A percentile compares a stretch with the other conserved stretches of the same genome.
Conservation (phyloP, 495 filamentous ascomycete genomes). For the Bryoglossum gracile region DNA sequence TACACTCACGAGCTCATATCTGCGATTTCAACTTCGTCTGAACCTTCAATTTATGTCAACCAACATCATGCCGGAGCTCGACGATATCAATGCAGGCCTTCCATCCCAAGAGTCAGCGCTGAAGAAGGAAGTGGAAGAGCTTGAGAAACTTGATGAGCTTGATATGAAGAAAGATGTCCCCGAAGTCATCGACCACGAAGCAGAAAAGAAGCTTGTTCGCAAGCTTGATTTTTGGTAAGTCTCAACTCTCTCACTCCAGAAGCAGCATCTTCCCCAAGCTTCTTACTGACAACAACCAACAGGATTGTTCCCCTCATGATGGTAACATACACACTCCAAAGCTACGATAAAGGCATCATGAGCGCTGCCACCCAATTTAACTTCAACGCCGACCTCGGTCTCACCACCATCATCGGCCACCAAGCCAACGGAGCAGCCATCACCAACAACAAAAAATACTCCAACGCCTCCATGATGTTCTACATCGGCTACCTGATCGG, state of each 20-base stretch:
- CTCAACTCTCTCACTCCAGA: not conserved
- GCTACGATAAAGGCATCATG: conserved; percentile 51
- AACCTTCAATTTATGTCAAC: not conserved
- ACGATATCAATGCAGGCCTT: conserved; percentile 6
- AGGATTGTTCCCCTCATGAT: conserved; percentile 42
- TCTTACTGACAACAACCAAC: not conserved
- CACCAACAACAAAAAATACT: conserved; percentile 32
- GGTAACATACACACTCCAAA: conserved; percentile 46
- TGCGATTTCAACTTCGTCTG: not conserved
- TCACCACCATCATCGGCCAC: conserved; percentile 43
- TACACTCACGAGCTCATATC: not conserved
- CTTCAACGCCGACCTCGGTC: conserved; percentile 60
- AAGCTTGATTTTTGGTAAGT: conserved; percentile 40
- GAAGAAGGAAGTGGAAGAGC: conserved; percentile 29
- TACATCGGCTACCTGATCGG: conserved; percentile 33
- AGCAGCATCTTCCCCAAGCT: no score
- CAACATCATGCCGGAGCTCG: conserved; percentile 6
- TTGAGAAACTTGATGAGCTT: conserved; percentile 40
- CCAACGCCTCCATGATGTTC: conserved; percentile 41
- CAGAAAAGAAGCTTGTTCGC: conserved; percentile 32
- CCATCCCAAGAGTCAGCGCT: conserved; percentile 13
- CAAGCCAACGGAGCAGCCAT: conserved; percentile 41
- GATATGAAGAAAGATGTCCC: conserved; percentile 38
- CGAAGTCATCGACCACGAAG: conserved; percentile 31
- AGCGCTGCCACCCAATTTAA: conserved; percentile 57